These are phyloP conservation scores for Globisporangium alternatum DNA, from an alignment of 352 stramenopile species.

Conservation along the genomic window DNA sequence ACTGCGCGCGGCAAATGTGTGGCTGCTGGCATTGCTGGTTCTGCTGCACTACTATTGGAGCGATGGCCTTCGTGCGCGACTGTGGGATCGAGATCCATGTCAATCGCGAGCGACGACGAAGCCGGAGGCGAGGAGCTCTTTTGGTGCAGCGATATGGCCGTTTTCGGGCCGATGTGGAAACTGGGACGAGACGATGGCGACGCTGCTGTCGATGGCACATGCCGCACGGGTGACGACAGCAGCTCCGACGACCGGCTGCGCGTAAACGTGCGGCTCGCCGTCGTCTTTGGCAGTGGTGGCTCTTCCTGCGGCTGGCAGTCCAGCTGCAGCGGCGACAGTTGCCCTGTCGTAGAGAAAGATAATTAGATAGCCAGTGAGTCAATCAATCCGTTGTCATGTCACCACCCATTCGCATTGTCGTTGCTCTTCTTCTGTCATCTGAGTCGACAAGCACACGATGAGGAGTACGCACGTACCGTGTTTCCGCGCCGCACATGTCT, in stretches of 20 bases:
- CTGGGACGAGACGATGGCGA: constrained; percentile 5
- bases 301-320: constrained; percentile 10
- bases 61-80: background rate
- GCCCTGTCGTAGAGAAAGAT: background rate
- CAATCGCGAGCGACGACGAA: constrained; percentile 12
- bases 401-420: background rate
- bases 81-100: constrained; percentile 18
- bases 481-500: constrained; percentile 11
- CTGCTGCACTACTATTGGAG: background rate
- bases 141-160: background rate
- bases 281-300: constrained; percentile 3
- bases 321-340: constrained; percentile 10
- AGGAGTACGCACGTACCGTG: constrained; percentile 12
- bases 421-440: background rate
- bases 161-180: constrained; percentile 3
- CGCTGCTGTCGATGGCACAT: background rate
- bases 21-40: background rate
- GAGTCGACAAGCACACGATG: constrained; percentile 1
- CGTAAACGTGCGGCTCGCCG: constrained; percentile 2
- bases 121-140: background rate
- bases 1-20: background rate
- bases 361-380: background rate
- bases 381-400: background rate
- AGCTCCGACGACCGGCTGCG: constrained; percentile 8
- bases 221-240: constrained; percentile 5